Percentiles rank a stretch among this genome's conserved stretches.
phyloP scores from a whole-genome alignment of 495 filamentous ascomycete genomes.

The Podospora anserina region DNA sequence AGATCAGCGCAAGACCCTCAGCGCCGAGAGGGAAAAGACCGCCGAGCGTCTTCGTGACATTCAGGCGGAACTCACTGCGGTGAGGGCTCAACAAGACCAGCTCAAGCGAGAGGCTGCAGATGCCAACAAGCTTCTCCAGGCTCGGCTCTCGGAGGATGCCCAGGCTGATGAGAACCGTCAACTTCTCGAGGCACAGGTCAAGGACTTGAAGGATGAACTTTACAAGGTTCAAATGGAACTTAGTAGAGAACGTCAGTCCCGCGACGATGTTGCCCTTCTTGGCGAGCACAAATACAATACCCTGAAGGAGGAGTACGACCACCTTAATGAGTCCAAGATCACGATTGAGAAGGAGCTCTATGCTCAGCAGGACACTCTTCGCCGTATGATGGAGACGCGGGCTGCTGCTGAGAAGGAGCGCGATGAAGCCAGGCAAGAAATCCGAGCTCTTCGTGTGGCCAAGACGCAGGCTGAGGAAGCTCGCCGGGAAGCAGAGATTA shows the following conservation, averaged over 20 bases:
- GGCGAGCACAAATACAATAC: constrained; percentile 81
- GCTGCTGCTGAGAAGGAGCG: constrained; percentile 77
- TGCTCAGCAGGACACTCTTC: constrained; percentile 89
- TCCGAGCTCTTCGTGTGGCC: constrained; percentile 75
- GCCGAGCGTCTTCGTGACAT: constrained; percentile 74
- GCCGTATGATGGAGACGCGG: constrained; percentile 79
- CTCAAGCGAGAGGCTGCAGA: constrained; percentile 86
- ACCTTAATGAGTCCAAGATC: constrained; percentile 92
- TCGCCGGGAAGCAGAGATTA: constrained; percentile 73
- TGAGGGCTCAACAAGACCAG: constrained; percentile 76
- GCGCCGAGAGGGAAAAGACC: constrained; percentile 74
- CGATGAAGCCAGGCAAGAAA: constrained; percentile 81
- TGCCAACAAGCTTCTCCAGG: constrained; percentile 79
- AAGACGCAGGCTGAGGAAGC: constrained; percentile 82
- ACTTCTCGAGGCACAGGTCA: constrained; percentile 81
- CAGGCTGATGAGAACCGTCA: constrained; percentile 81
- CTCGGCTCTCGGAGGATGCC: constrained; percentile 82
- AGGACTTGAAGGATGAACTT: constrained; percentile 80
- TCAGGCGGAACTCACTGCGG: constrained; percentile 81
- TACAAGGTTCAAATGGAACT: constrained; percentile 84
- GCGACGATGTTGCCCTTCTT: constrained; percentile 90
- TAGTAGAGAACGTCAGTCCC: constrained; percentile 88
- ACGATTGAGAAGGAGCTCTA: constrained; percentile 98
- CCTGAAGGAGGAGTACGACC: constrained; percentile 78
- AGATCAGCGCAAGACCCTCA: constrained; percentile 64